Evolutionary conservation across 495 filamentous ascomycete species (phyloP).

Genomic region (Hyaloscypha finlandica): DNA sequence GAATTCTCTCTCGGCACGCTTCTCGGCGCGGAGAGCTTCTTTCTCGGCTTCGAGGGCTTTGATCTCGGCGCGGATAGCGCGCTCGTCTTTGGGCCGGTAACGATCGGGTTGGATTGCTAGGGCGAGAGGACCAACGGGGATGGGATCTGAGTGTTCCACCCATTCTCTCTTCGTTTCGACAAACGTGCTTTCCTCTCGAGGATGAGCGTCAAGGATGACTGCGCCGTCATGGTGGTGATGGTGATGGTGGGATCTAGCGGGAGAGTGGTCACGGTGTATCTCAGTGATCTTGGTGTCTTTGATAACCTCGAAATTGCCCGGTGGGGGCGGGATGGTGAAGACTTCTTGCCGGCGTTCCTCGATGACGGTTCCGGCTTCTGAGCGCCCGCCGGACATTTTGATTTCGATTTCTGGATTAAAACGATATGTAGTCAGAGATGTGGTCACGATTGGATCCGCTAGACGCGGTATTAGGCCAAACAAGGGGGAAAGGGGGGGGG

Average conservation of each 20-base stretch:
- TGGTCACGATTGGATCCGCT: conserved; percentile 5
- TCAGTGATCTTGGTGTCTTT: conserved; percentile 43
- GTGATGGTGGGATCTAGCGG: conserved; percentile 22
- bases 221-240: conserved; percentile 38
- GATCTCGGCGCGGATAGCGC: conserved; percentile 42
- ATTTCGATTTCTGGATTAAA: conserved; percentile 24
- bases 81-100: conserved; percentile 22
- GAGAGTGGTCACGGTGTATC: conserved; percentile 40
- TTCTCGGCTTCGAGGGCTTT: conserved; percentile 40
- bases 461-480: background rate
- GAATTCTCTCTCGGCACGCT: conserved; percentile 43
- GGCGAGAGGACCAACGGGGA: conserved; percentile 30
- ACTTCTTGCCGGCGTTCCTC: conserved; percentile 29
- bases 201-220: conserved; percentile 30
- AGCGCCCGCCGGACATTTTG: conserved; percentile 23
- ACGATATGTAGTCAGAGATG: conserved; percentile 18
- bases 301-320: conserved; percentile 35
- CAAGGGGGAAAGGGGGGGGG: background rate
- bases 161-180: conserved; percentile 24
- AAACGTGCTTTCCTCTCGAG: conserved; percentile 29
- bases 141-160: conserved; percentile 25
- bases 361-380: conserved; percentile 24
- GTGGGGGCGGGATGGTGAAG: conserved; percentile 34
- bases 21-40: conserved; percentile 37
- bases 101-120: conserved; percentile 24